phyloP scores from a whole-genome alignment of 257 asterid genomes.

The Solanum sitiens region DNA sequence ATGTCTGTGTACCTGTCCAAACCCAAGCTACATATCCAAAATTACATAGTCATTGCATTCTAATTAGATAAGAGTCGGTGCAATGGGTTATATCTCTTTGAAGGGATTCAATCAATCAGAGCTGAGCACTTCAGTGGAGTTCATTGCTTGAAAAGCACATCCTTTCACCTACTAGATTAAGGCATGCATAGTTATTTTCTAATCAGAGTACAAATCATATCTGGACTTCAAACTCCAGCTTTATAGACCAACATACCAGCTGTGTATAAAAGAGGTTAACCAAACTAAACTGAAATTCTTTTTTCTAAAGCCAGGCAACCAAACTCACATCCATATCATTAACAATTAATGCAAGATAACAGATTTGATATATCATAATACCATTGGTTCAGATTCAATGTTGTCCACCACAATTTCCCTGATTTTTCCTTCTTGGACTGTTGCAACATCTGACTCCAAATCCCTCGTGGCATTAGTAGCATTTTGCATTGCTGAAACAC shows the following conservation, averaged over 20 bases:
- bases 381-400: constrained; percentile 49
- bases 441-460: constrained; percentile 61
- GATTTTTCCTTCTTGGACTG: constrained; percentile 73
- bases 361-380: constrained; percentile 12
- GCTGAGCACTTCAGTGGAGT: not conserved
- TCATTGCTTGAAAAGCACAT: not conserved
- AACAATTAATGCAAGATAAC: not conserved
- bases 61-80: not conserved
- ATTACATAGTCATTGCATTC: not conserved
- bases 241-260: not conserved
- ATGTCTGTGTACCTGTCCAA: not conserved
- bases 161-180: not conserved
- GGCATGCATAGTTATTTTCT: not conserved
- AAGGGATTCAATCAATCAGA: not conserved
- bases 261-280: not conserved
- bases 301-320: not conserved
- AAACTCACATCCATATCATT: not conserved
- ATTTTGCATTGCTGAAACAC: constrained; percentile 86
- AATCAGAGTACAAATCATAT: not conserved
- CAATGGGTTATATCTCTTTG: not conserved
- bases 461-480: constrained; percentile 79
- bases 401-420: constrained; percentile 62
- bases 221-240: not conserved
- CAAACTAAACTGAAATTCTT: not conserved
- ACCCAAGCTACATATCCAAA: not conserved